Evolutionary conservation across 192 early-diverging fungal genomes (phyloP).

Genomic region (Entophlyctis luteolus): DNA sequence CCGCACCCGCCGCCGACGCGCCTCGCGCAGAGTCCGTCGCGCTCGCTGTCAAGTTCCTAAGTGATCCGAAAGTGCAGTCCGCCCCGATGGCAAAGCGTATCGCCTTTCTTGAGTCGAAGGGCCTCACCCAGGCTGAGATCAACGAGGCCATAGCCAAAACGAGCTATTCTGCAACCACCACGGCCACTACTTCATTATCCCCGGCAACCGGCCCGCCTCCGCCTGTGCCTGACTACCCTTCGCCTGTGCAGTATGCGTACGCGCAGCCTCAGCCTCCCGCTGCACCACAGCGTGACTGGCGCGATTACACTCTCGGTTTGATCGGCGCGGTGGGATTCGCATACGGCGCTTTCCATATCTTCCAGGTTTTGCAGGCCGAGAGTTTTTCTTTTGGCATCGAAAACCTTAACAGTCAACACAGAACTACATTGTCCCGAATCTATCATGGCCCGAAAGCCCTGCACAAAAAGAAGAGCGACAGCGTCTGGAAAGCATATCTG

Average conservation of each 20-base stretch:
- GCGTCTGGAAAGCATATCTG: conserved; percentile 1
- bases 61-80: conserved; percentile 86
- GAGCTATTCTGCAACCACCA: not conserved
- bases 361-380: conserved; percentile 58
- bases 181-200: not conserved
- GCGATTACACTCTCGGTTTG: conserved; percentile 87
- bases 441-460: conserved; percentile 24
- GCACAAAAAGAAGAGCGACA: conserved; percentile 19
- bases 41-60: conserved; percentile 82
- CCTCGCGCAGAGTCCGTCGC: conserved; percentile 27
- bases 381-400: not conserved
- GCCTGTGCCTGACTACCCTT: too few species aligned
- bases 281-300: conserved; percentile 70
- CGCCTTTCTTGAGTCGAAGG: conserved; percentile 96
- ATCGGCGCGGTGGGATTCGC: conserved; percentile 81
- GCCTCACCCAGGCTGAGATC: conserved; percentile 86
- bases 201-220: not conserved
- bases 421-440: conserved; percentile 33
- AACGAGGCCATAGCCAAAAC: conserved; percentile 62
- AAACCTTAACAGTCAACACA: not conserved
- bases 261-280: not conserved
- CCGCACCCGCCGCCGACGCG: not conserved
- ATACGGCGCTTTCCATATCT: conserved; percentile 76
- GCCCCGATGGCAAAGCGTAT: conserved; percentile 85
- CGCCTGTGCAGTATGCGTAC: not conserved